These are phyloP conservation scores for Saururus chinensis DNA, from an alignment of 164 flowering plant species.

Conservation along the genomic window DNA sequence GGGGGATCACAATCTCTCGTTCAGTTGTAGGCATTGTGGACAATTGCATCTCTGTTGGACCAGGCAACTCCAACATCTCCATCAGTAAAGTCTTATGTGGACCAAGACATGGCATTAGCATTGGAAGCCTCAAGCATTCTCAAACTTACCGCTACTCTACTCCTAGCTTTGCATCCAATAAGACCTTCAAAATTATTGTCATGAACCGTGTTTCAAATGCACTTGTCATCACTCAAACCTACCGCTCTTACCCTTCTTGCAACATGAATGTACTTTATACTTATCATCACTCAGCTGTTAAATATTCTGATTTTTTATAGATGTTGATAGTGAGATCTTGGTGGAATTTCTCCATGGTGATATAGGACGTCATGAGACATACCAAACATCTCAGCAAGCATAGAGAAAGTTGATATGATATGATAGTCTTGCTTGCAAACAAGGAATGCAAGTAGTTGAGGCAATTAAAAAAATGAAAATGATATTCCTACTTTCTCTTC, in stretches of 20 bases:
- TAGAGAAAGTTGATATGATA: too few species aligned
- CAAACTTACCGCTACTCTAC: slow-evolving; percentile 15
- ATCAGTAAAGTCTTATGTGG: slow-evolving; percentile 9
- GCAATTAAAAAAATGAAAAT: too few species aligned
- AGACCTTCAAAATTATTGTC: slow-evolving; percentile 19
- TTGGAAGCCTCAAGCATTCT: neutral
- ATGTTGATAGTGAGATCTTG: too few species aligned
- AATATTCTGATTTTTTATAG: too few species aligned
- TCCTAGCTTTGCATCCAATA: slow-evolving; percentile 5
- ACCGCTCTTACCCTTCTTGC: slow-evolving; percentile 18
- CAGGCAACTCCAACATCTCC: slow-evolving; percentile 15
- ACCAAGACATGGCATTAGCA: slow-evolving; percentile 1
- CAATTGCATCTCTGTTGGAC: slow-evolving; percentile 28
- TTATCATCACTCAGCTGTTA: too few species aligned
- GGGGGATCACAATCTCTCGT: neutral
- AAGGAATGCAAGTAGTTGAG: too few species aligned
- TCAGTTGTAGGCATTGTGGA: slow-evolving; percentile 11
- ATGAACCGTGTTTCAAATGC: slow-evolving; percentile 49
- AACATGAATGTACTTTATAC: neutral
- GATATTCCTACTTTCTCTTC: too few species aligned
- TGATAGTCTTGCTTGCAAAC: too few species aligned
- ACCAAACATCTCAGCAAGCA: too few species aligned
- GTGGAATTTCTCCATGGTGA: too few species aligned
- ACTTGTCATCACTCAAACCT: slow-evolving; percentile 56
- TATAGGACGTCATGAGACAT: too few species aligned